phyloP scores from a whole-genome alignment of 352 stramenopile genomes.

The Globisporangium abappressorium region DNA sequence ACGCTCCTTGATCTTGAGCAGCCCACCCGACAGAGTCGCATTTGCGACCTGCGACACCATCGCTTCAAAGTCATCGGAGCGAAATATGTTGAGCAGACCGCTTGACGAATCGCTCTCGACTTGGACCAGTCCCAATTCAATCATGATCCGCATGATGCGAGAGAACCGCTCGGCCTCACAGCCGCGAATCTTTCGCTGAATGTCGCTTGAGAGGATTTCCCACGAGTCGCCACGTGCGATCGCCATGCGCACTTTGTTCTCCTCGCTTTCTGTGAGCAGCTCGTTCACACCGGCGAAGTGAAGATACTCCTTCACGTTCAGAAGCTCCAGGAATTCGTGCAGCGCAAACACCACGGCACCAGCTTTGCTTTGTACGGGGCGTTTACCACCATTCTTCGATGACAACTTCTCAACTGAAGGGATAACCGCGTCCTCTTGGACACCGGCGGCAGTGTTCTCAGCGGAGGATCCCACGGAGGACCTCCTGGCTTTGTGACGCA shows the following conservation, averaged over 20 bases:
- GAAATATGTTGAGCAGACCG: slow-evolving; percentile 53
- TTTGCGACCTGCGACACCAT: slow-evolving; percentile 76
- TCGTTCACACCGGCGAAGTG: slow-evolving; percentile 69
- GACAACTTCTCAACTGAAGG: background rate
- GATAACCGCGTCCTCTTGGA: background rate
- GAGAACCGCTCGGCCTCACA: slow-evolving; percentile 74
- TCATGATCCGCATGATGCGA: slow-evolving; percentile 62
- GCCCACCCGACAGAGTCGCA: slow-evolving; percentile 61
- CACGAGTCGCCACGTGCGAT: slow-evolving; percentile 45
- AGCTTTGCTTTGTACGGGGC: background rate
- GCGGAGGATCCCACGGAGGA: background rate
- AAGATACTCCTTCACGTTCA: slow-evolving; percentile 69
- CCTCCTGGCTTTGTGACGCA: slow-evolving; percentile 17
- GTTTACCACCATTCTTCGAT: background rate
- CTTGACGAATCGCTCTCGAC: slow-evolving; percentile 53
- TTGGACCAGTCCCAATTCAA: slow-evolving; percentile 64
- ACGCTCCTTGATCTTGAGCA: slow-evolving; percentile 53
- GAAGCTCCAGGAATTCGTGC: slow-evolving; percentile 64
- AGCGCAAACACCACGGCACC: slow-evolving; percentile 49
- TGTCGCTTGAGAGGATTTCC: slow-evolving; percentile 35
- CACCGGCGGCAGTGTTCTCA: background rate
- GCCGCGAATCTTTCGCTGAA: slow-evolving; percentile 55
- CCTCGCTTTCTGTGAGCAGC: slow-evolving; percentile 57
- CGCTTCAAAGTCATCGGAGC: slow-evolving; percentile 67
- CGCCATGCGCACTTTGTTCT: slow-evolving; percentile 48